Evolutionary conservation across 805 yeast species (phyloP).

Genomic region (Candida glaebosa): DNA sequence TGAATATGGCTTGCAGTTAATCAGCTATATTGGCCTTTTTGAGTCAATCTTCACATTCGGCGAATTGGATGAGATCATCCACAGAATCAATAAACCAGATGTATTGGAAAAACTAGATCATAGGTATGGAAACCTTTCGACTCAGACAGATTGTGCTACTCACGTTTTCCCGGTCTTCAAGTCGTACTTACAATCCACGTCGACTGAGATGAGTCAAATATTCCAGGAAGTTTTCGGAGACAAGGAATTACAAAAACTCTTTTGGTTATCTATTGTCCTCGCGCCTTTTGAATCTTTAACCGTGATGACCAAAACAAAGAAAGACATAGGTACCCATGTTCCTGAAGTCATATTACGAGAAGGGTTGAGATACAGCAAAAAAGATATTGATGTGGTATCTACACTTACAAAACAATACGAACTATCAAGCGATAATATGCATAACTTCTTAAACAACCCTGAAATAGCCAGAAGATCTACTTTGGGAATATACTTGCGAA

Average conservation of each 20-base stretch:
- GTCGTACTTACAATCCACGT: not conserved
- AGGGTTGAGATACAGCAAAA: slow-evolving; percentile 63
- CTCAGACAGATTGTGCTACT: slow-evolving; percentile 20
- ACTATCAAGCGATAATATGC: slow-evolving; percentile 21
- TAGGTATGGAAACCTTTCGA: slow-evolving; percentile 7
- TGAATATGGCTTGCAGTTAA: slow-evolving; percentile 55
- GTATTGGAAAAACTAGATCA: slow-evolving; percentile 3
- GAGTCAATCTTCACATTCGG: slow-evolving; percentile 53
- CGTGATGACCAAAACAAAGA: slow-evolving; percentile 38
- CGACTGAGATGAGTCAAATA: not conserved
- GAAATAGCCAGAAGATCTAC: slow-evolving; percentile 43
- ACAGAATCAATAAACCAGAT: slow-evolving; percentile 14
- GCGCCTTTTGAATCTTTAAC: slow-evolving; percentile 44
- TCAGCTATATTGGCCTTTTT: slow-evolving; percentile 53
- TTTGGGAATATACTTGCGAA: slow-evolving; percentile 57
- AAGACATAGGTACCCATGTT: slow-evolving; percentile 33
- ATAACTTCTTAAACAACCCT: slow-evolving; percentile 12
- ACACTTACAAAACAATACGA: slow-evolving; percentile 33
- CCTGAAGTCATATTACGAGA: slow-evolving; percentile 56
- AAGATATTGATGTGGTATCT: slow-evolving; percentile 50
- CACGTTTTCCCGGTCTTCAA: slow-evolving; percentile 18
- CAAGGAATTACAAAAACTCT: slow-evolving; percentile 17
- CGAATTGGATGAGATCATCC: slow-evolving; percentile 15
- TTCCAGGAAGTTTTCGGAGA: slow-evolving; percentile 1
- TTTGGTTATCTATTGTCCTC: slow-evolving; percentile 51